phyloP scores from a whole-genome alignment of 176 grass and related monocot species.

The Aegilops umbellulata region DNA sequence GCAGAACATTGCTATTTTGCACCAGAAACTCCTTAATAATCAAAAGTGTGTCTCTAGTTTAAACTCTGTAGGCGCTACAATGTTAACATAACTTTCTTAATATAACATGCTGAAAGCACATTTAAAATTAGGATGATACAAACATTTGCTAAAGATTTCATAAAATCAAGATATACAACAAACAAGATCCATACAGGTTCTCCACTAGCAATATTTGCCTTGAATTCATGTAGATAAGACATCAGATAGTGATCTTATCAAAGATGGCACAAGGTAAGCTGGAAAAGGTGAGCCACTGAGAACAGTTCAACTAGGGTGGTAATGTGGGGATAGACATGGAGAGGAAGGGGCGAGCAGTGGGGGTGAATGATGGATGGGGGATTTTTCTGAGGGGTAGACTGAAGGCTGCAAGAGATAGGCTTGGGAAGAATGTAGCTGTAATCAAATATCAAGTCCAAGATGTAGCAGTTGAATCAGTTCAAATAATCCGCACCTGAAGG shows the following conservation, averaged over 20 bases:
- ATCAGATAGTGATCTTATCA: neutral
- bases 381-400: neutral
- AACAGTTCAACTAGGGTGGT: neutral
- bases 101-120: neutral
- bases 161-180: slow-evolving; percentile 24
- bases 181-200: neutral
- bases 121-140: slow-evolving; percentile 3
- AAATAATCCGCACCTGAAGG: slow-evolving; percentile 48
- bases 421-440: neutral
- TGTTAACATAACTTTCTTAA: neutral
- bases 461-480: neutral
- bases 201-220: neutral
- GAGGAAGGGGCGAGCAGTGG: neutral
- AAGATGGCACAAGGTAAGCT: slow-evolving; percentile 9
- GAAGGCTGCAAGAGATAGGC: neutral
- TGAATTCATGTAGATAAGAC: neutral
- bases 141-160: neutral
- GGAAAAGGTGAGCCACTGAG: neutral
- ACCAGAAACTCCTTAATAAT: neutral
- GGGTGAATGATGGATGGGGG: neutral
- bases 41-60: neutral
- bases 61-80: neutral
- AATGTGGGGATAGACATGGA: neutral
- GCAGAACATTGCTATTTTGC: slow-evolving; percentile 20
- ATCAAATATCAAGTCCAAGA: neutral